Evolutionary conservation across 1,284 basidiomycete species (phyloP).

Genomic region (Sparassis latifolia): DNA sequence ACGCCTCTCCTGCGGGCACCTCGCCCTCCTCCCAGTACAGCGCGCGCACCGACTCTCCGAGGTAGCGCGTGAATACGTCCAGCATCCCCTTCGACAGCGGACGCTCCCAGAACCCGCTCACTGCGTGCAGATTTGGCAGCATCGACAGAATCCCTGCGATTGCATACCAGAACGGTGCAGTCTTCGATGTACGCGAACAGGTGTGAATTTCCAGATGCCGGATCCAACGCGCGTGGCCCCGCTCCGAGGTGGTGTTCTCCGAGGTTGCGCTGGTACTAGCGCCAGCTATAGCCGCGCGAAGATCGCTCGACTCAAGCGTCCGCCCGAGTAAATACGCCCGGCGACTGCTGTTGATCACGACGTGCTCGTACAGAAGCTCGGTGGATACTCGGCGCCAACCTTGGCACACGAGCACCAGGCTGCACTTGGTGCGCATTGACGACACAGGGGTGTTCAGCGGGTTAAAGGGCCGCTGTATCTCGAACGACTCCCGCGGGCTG

Average conservation of each 20-base stretch:
- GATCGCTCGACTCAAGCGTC: constrained; percentile 14
- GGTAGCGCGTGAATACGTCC: constrained; percentile 15
- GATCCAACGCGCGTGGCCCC: constrained; percentile 18
- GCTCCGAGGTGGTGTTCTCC: not conserved
- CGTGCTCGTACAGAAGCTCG: constrained; percentile 41
- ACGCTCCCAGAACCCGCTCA: constrained; percentile 19
- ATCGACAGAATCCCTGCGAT: constrained; percentile 13
- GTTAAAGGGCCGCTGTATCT: constrained; percentile 20
- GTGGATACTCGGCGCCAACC: constrained; percentile 39
- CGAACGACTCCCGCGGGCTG: constrained; percentile 18
- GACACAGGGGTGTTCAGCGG: constrained; percentile 22
- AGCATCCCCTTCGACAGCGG: constrained; percentile 13
- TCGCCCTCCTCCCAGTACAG: constrained; percentile 20
- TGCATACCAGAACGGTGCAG: constrained; percentile 12
- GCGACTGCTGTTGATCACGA: constrained; percentile 21
- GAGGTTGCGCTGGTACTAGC: not conserved
- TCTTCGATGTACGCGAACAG: constrained; percentile 12
- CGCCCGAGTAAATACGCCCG: constrained; percentile 13
- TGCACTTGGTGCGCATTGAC: constrained; percentile 40
- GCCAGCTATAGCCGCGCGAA: not conserved
- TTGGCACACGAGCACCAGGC: constrained; percentile 42
- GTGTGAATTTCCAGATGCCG: constrained; percentile 19
- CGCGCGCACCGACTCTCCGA: constrained; percentile 15
- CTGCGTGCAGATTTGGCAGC: constrained; percentile 15
- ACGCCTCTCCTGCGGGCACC: constrained; percentile 11